Evolutionary conservation across 2,329 filamentous ascomycete genomes (phyloP).

Genomic region (Phoma herbarum): DNA sequence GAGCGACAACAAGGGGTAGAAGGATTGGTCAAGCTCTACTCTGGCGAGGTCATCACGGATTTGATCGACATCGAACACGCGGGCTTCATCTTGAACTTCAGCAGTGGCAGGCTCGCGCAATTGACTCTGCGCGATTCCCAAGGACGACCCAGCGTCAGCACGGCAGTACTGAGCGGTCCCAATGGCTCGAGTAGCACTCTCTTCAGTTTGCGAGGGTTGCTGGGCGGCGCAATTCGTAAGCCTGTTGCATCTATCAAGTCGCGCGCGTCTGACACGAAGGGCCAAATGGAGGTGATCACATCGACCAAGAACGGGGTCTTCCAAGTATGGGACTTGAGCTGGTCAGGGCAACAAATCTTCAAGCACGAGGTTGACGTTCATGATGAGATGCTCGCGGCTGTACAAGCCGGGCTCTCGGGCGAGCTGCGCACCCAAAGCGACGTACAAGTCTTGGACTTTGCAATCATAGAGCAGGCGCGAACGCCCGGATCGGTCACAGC

Average conservation of each 20-base stretch:
- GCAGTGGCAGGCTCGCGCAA: slow-evolving; percentile 85
- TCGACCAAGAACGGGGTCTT: slow-evolving; percentile 79
- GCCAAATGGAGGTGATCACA: slow-evolving; percentile 84
- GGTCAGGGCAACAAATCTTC: slow-evolving; percentile 82
- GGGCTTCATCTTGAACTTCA: slow-evolving; percentile 86
- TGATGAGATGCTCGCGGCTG: slow-evolving; percentile 68
- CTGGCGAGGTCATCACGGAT: slow-evolving; percentile 78
- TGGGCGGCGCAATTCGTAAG: slow-evolving; percentile 75
- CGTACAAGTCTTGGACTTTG: slow-evolving; percentile 82
- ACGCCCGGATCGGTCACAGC: slow-evolving; percentile 46
- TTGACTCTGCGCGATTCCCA: slow-evolving; percentile 86
- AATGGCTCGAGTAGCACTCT: slow-evolving; percentile 72
- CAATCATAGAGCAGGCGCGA: slow-evolving; percentile 62
- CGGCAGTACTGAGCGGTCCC: slow-evolving; percentile 75
- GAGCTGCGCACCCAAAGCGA: slow-evolving; percentile 62
- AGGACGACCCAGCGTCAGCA: slow-evolving; percentile 81
- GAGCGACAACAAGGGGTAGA: slow-evolving; percentile 84
- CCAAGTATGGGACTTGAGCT: slow-evolving; percentile 87
- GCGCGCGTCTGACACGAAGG: slow-evolving; percentile 74
- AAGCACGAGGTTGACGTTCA: slow-evolving; percentile 76
- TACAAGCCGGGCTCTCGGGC: slow-evolving; percentile 64
- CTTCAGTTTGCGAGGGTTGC: slow-evolving; percentile 79
- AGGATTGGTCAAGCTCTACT: slow-evolving; percentile 76
- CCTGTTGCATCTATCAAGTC: slow-evolving; percentile 83
- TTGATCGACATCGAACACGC: slow-evolving; percentile 86